Evolutionary conservation across 2,329 filamentous ascomycete genomes (phyloP), one percentile per base, ranked within the genome.

Genomic region (Calonectria pauciramosa): DNA sequence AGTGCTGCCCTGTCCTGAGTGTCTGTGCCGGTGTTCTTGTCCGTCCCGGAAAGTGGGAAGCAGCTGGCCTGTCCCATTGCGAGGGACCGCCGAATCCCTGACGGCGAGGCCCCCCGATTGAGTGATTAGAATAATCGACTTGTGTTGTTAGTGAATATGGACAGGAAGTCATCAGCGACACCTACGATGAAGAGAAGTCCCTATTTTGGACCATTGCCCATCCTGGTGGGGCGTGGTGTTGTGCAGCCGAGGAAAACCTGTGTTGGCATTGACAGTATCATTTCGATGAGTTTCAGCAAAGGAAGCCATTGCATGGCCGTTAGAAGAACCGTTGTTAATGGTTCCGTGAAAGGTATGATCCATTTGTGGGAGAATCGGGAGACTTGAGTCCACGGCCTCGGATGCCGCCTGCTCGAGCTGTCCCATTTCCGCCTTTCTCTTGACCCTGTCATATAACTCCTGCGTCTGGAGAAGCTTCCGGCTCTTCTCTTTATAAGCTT

Each of bases 391-490:
- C n/a, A 85, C 81, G 16, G 82, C 84, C 49, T 91, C 87, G 23
- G 88, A 87, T 8, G 90, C 90, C 20, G 90, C 90, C 75, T 87
- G 86, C 76, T 90, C 88, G 36, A 92, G 88, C 23, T 92, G 88
- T 13, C 87, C 87, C 52, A 91, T 82, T 80, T 92, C 88, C 2
- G 87, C 88, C 72, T 87, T 89, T 59, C 89, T 86, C 80, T 92
- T 93, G 60, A 92, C 83, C 75, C 89, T 92, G 79, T 92, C 90
- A 75, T 93, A 93, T 2, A 92, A 85, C 75, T 92, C 90, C 79
- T 95, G 94, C 3, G 92, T 90, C 74, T 95, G 93, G 7, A 92
- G 85, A 4, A 94, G 89, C 72, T 93, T 94, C 60, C 90, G 92
- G 77, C 87, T 92, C 82, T 96, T 97, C 28, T 96, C 93, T 70